Base-by-base conservation (phyloP, 768 basidiomycete genomes). In the Macrolepiota dolichaula region DNA sequence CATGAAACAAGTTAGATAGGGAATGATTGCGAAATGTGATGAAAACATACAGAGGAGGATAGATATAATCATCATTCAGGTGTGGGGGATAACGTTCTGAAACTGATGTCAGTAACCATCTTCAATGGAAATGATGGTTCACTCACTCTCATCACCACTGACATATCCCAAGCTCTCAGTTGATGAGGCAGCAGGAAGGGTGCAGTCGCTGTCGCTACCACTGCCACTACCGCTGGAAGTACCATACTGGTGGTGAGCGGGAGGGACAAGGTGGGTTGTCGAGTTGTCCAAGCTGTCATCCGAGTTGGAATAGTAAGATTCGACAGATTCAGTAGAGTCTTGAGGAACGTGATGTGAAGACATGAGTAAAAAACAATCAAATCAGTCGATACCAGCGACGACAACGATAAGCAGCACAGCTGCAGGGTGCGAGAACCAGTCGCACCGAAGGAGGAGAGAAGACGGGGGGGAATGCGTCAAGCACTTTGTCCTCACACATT, bases 361-460 rank as follows among this genome's bases (percentile, higher is more conserved):
- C 54, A 55, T 55, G 19, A 22, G 25, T 19, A 22, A 25, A 27
- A 22, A 25, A n/a, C 19, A 49, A 25, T 49, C 47, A 49, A 49
- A 24, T 49, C 47, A 55, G 54, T 55, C 54, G 54, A 55, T 55
- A 55, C 54, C 54, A 55, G 54, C 54, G 54, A 55, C 54, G 40
- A 55, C 12, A 54, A 54, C 37, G 10, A 19, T 38, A 27, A 13
- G 54, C 54, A 55, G 54, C 54, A 38, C 54, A 55, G 54, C 54
- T 55, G 54, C 54, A 32, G 29, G 24, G 54, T 55, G 54, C 54
- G 54, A 27, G 38, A 27, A 55, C 54, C 54, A 55, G 54, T 32
- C 54, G 54, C 54, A 55, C 54, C 17, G 25, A 27, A 24, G 15
- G 40, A 42, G 25, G 27, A 25, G 54, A 22, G 25, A 36, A 44